Evolutionary conservation across 345 rosid species (phyloP).

Genomic region (Populus tremula): DNA sequence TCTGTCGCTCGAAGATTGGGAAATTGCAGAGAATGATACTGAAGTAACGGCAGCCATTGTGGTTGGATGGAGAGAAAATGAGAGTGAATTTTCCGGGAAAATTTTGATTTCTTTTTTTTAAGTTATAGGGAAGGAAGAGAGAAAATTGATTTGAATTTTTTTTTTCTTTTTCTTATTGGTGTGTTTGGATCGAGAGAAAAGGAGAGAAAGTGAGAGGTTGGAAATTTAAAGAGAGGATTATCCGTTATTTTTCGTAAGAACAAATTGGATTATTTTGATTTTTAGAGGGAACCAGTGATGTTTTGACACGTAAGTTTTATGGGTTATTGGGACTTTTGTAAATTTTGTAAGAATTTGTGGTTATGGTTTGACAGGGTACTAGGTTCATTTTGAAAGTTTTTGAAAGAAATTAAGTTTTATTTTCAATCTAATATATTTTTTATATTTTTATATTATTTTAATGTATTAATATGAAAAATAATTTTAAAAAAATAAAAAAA

Average conservation of each 20-base stretch:
- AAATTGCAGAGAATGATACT: conserved; percentile 64
- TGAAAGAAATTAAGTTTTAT: too few species aligned
- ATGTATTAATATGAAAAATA: too few species aligned
- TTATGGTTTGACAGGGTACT: too few species aligned
- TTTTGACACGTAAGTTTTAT: conserved; percentile 31
- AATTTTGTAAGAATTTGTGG: too few species aligned
- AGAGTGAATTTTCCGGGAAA: background rate
- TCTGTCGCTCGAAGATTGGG: conserved; percentile 40
- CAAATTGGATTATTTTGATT: conserved; percentile 11
- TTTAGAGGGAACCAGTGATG: conserved; percentile 10
- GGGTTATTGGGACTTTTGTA: background rate
- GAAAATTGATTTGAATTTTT: conserved; percentile 8
- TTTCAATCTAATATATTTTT: too few species aligned
- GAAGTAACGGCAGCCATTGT: conserved; percentile 28
- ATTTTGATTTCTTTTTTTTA: background rate
- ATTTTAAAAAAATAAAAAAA: too few species aligned
- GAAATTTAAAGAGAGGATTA: conserved; percentile 29
- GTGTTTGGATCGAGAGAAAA: conserved; percentile 3
- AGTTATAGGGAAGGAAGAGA: background rate
- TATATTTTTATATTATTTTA: too few species aligned
- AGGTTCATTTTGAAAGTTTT: too few species aligned
- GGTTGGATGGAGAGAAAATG: background rate
- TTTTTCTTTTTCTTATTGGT: background rate
- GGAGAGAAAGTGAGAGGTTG: conserved; percentile 27
- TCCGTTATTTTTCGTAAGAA: conserved; percentile 16